Percentiles rank a stretch among this genome's conserved stretches.
phyloP scores from a whole-genome alignment of 768 basidiomycete species.

The Russula emetica region DNA sequence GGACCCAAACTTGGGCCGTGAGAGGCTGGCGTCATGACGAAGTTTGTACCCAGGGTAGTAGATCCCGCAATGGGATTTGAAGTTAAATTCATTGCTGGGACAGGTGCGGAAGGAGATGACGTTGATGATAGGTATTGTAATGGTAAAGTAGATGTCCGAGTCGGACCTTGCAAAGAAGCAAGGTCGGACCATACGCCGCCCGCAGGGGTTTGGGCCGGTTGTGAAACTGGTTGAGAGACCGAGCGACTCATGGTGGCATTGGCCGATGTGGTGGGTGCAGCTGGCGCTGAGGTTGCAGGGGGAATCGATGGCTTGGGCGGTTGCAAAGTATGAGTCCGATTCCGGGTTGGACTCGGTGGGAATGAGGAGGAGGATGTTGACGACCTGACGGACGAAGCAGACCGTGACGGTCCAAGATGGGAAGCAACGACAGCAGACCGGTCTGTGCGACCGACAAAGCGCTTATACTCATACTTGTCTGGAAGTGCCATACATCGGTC shows the following conservation, averaged over 20 bases:
- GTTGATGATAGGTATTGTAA: conserved; percentile 29
- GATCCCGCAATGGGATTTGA: conserved; percentile 16
- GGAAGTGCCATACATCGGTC: background rate
- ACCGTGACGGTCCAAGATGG: conserved; percentile 34
- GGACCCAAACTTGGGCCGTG: conserved; percentile 19
- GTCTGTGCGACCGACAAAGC: conserved; percentile 44
- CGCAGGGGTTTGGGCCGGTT: conserved; percentile 17
- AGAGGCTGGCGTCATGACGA: conserved; percentile 18
- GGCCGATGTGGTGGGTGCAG: conserved; percentile 3
- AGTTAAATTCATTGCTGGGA: conserved; percentile 18
- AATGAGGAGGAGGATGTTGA: conserved; percentile 8
- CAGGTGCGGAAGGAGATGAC: conserved; percentile 23
- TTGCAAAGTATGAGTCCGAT: conserved; percentile 29
- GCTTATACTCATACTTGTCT: conserved; percentile 80
- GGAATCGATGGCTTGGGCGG: conserved; percentile 23
- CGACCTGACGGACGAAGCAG: conserved; percentile 28
- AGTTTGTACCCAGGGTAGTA: conserved; percentile 26
- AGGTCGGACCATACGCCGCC: conserved; percentile 31
- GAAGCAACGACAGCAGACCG: conserved; percentile 32
- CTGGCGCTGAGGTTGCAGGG: conserved; percentile 13
- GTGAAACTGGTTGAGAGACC: conserved; percentile 37
- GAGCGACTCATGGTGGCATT: conserved; percentile 31
- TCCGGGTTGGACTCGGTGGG: background rate
- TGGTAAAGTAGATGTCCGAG: conserved; percentile 30
- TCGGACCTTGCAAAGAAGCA: conserved; percentile 27